phyloP scores from a whole-genome alignment of 495 filamentous ascomycete genomes.

The Neurospora sp. region DNA sequence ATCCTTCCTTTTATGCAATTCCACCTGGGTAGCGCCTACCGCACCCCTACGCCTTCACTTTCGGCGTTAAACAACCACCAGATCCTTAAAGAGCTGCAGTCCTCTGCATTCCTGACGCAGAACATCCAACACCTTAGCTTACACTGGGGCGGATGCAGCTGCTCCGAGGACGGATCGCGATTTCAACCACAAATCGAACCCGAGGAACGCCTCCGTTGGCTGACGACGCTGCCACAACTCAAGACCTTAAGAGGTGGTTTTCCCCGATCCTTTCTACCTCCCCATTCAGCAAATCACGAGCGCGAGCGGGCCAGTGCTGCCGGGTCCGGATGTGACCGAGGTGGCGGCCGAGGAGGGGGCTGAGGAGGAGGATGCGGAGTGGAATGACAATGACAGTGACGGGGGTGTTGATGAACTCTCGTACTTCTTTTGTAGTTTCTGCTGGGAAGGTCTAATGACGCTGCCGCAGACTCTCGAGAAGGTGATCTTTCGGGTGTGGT shows the following conservation, averaged over 20 bases:
- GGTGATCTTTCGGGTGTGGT: background rate
- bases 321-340: background rate
- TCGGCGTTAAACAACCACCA: background rate
- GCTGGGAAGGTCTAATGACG: background rate
- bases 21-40: background rate
- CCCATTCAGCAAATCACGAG: background rate
- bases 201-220: background rate
- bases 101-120: background rate
- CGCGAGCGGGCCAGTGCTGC: background rate
- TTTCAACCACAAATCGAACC: background rate
- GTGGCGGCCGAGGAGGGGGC: background rate
- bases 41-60: too few relatives aligned
- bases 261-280: background rate
- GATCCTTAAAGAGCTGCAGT: background rate
- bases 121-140: background rate
- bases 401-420: background rate
- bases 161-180: background rate
- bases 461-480: background rate
- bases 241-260: background rate
- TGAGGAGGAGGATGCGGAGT: background rate
- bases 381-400: background rate
- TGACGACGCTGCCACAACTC: background rate
- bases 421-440: background rate
- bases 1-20: too few relatives aligned
- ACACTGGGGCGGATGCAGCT: background rate